Conservation (phyloP, 768 basidiomycete species). For the Gymnopilus dilepis region DNA sequence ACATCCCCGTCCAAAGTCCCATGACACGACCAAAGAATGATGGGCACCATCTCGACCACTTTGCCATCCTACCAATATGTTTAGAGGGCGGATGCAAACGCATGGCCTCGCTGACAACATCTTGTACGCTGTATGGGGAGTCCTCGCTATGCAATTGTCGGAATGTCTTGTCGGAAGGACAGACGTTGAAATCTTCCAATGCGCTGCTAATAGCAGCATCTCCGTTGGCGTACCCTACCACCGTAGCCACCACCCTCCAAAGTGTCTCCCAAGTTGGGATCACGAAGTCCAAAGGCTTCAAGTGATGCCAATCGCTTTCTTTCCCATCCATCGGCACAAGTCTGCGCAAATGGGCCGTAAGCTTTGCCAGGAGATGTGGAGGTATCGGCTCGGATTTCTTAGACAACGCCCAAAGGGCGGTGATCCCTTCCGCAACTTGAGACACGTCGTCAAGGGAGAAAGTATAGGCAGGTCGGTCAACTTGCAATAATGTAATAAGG, state of each 20-base stretch:
- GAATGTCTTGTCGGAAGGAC: conserved; percentile 38
- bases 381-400: conserved; percentile 41
- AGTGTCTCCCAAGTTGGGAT: conserved; percentile 67
- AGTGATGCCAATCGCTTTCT: conserved; percentile 18
- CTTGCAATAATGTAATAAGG: conserved; percentile 45
- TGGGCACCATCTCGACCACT: conserved; percentile 9
- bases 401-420: conserved; percentile 51
- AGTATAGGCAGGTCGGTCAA: conserved; percentile 31
- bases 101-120: conserved; percentile 49
- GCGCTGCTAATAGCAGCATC: conserved; percentile 27
- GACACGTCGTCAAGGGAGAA: conserved; percentile 39
- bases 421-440: conserved; percentile 46
- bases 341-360: conserved; percentile 41
- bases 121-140: conserved; percentile 28
- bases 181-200: conserved; percentile 42
- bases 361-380: conserved; percentile 32
- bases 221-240: conserved; percentile 43
- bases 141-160: conserved; percentile 3
- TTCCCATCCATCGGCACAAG: conserved; percentile 42
- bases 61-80: conserved; percentile 43
- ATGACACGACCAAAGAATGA: conserved; percentile 7
- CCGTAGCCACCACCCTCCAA: conserved; percentile 62
- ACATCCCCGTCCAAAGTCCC: too few species aligned
- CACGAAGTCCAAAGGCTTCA: conserved; percentile 54
- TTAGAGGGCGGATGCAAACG: conserved; percentile 57